Evolutionary conservation across 495 filamentous ascomycete species (phyloP).

Genomic region (Neurospora intermedia): DNA sequence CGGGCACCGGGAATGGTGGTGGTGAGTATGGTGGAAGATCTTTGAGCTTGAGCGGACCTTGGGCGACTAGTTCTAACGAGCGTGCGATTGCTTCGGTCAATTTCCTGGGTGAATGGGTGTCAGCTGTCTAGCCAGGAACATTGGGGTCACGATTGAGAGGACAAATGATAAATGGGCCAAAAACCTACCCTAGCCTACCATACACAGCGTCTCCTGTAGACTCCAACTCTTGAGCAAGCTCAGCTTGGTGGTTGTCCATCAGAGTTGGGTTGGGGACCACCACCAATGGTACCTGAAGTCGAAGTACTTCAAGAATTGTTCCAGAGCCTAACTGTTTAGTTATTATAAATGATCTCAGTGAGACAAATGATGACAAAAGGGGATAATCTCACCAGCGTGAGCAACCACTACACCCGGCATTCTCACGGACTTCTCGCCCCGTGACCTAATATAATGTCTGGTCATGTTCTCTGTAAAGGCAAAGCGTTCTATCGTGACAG

Average conservation of each 20-base stretch:
- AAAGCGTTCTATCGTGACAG: conserved; percentile 49
- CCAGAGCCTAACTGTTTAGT: conserved; percentile 55
- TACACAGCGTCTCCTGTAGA: conserved; percentile 58
- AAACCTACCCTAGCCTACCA: conserved; percentile 50
- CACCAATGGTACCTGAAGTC: conserved; percentile 55
- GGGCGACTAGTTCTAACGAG: conserved; percentile 5
- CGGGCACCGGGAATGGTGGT: conserved; percentile 19
- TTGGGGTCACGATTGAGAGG: background rate
- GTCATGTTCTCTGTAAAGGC: conserved; percentile 49
- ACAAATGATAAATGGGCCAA: background rate
- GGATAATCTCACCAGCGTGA: conserved; percentile 62
- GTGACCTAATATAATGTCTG: conserved; percentile 40
- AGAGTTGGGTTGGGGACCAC: conserved; percentile 78
- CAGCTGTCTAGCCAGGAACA: background rate
- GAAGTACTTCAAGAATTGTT: conserved; percentile 72
- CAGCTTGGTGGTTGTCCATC: conserved; percentile 84
- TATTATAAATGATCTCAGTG: background rate
- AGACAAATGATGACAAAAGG: background rate
- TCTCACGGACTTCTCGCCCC: conserved; percentile 13
- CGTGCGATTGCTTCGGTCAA: conserved; percentile 13
- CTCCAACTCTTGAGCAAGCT: conserved; percentile 67
- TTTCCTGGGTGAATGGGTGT: conserved; percentile 7
- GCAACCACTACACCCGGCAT: conserved; percentile 63
- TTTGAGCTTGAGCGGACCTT: conserved; percentile 17
- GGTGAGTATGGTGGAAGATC: conserved; percentile 18